A percentile compares a stretch with the other conserved stretches of the same genome.
phyloP scores from a whole-genome alignment of 2,329 filamentous ascomycete species.

The Colletotrichum camelliae region DNA sequence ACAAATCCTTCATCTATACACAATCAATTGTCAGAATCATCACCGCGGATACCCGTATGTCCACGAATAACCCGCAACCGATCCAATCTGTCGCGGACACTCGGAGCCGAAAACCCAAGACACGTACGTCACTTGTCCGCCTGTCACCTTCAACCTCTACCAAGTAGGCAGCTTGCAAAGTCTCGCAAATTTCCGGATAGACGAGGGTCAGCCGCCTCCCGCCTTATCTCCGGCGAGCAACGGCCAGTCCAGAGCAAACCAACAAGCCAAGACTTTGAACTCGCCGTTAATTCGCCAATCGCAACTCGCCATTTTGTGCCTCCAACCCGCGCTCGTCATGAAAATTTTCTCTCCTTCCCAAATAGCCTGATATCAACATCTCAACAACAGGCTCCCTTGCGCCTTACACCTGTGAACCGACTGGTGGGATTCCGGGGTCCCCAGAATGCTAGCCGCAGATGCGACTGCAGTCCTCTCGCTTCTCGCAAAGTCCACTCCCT shows the following conservation, averaged over 20 bases:
- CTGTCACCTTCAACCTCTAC: background rate
- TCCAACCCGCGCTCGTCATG: background rate
- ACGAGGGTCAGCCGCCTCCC: background rate
- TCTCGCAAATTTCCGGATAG: background rate
- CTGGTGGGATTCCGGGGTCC: conserved; percentile 17
- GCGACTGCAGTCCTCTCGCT: background rate
- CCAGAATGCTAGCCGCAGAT: conserved; percentile 11
- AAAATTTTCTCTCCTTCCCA: background rate
- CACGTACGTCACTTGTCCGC: background rate
- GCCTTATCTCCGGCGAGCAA: background rate
- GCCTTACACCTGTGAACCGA: background rate
- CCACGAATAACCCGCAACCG: background rate
- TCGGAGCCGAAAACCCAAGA: background rate
- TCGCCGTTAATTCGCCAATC: background rate
- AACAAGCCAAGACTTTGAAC: background rate
- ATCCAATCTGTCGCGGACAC: background rate
- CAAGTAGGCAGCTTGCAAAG: background rate
- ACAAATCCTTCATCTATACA: background rate
- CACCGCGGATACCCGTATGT: background rate
- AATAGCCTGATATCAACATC: conserved; percentile 14
- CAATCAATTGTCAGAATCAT: background rate
- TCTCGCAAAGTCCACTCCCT: background rate
- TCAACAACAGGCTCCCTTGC: background rate
- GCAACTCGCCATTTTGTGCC: background rate
- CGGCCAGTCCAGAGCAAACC: background rate